phyloP scores from a whole-genome alignment of 192 early-diverging fungal species.

The Mortierella hygrophila region DNA sequence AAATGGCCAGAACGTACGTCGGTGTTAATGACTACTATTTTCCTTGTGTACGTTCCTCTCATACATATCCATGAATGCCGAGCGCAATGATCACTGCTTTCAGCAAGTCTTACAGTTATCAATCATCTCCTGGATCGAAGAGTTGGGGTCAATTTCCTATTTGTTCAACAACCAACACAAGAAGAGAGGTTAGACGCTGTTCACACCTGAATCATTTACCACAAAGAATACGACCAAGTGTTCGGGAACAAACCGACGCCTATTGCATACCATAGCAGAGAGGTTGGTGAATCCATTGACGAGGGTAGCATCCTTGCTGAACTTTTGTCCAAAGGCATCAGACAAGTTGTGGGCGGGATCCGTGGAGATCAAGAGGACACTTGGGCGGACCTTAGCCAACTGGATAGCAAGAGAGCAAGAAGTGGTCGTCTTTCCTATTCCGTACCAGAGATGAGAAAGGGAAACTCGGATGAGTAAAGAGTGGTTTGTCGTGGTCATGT shows the following conservation, averaged over 20 bases:
- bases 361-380: constrained; percentile 97
- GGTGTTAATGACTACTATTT: not conserved
- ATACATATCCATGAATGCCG: not conserved
- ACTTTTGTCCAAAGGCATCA: constrained; percentile 99
- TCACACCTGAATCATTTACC: no score
- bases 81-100: not conserved
- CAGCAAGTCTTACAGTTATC: constrained; percentile 75
- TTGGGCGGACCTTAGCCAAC: constrained; percentile 89
- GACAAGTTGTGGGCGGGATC: constrained; percentile 99
- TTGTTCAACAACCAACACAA: not conserved
- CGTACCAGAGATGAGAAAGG: not conserved
- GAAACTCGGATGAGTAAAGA: not conserved
- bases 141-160: constrained; percentile 98
- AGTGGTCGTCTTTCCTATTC: constrained; percentile 75
- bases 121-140: constrained; percentile 99
- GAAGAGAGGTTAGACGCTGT: no score
- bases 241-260: not conserved
- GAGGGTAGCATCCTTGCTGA: constrained; percentile 93
- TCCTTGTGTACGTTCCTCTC: constrained; percentile 24
- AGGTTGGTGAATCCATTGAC: constrained; percentile 97
- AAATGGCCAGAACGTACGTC: not conserved
- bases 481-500: not conserved
- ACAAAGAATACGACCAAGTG: not conserved
- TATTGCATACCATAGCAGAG: constrained; percentile 86
- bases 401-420: constrained; percentile 95